phyloP scores from a whole-genome alignment of 1,284 basidiomycete genomes.

The Omphalotus olearius region DNA sequence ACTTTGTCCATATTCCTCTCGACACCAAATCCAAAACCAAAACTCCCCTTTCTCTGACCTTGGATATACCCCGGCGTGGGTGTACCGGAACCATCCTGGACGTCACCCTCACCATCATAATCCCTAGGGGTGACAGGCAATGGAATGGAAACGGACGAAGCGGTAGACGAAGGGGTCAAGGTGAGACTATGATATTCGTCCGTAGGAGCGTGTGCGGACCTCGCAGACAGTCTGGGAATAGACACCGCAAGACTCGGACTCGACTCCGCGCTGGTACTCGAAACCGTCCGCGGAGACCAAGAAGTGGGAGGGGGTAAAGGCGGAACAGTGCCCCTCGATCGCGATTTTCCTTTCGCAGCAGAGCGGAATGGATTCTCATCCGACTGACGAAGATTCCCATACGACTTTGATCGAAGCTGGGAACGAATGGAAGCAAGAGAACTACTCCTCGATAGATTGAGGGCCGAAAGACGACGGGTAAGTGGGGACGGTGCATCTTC shows the following conservation, averaged over 20 bases:
- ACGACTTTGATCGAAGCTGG: conserved; percentile 14
- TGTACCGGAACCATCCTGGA: too few relatives aligned
- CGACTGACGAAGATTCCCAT: conserved; percentile 13
- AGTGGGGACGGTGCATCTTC: conserved; percentile 76
- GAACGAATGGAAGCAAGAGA: conserved; percentile 30
- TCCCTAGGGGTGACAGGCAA: conserved; percentile 41
- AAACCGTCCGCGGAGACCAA: background rate
- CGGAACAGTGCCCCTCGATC: too few relatives aligned
- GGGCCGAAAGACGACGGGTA: conserved; percentile 57
- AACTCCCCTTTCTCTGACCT: background rate
- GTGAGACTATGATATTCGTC: conserved; percentile 16
- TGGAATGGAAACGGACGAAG: conserved; percentile 40
- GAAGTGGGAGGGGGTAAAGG: background rate
- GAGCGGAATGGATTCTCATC: background rate
- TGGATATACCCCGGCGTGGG: too few relatives aligned
- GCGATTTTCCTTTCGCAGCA: background rate
- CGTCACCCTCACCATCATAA: conserved; percentile 10
- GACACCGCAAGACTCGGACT: background rate
- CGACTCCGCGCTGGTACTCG: background rate
- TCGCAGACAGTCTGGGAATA: too few relatives aligned
- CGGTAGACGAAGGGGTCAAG: conserved; percentile 30
- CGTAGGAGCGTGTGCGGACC: too few relatives aligned
- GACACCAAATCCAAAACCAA: background rate
- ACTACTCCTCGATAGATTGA: conserved; percentile 43
- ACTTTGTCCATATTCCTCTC: conserved; percentile 22